Conservation (phyloP, 1,139 yeast species). For the Yamadazyma songkhlaensis region DNA sequence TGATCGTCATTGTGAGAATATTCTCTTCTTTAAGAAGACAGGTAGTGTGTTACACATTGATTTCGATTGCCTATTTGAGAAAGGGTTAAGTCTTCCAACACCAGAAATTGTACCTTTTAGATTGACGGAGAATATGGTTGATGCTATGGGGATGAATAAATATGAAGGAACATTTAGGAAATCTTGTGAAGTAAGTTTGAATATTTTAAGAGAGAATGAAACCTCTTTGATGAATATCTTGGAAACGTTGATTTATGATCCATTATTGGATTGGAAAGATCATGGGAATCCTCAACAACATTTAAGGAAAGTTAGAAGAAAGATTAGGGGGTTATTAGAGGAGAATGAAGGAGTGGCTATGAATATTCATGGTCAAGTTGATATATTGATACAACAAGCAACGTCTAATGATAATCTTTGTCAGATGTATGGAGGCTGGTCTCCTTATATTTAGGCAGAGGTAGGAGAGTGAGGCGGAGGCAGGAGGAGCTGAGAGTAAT, state of each 20-base stretch:
- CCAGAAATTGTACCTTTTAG: slow-evolving; percentile 97
- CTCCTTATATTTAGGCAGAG: slow-evolving; percentile 56
- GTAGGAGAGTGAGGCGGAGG: too few relatives aligned
- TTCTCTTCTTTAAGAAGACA: slow-evolving; percentile 65
- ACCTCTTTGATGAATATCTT: slow-evolving; percentile 87
- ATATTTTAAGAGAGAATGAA: slow-evolving; percentile 73
- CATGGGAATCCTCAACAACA: slow-evolving; percentile 60
- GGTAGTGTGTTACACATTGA: slow-evolving; percentile 93
- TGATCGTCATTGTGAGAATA: slow-evolving; percentile 93
- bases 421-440: slow-evolving; percentile 96
- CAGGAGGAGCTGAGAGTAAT: too few relatives aligned
- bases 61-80: slow-evolving; percentile 93
- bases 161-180: slow-evolving; percentile 88
- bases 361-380: slow-evolving; percentile 92
- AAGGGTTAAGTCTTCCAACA: slow-evolving; percentile 63
- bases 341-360: slow-evolving; percentile 82
- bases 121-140: slow-evolving; percentile 81
- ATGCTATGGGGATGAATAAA: slow-evolving; percentile 88
- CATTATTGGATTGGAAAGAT: slow-evolving; percentile 70
- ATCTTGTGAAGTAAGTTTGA: slow-evolving; percentile 81
- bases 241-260: slow-evolving; percentile 92
- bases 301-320: slow-evolving; percentile 70
- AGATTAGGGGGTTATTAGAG: slow-evolving; percentile 75
- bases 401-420: slow-evolving; percentile 67
- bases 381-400: slow-evolving; percentile 82